Evolutionary conservation across 306 rosid species (phyloP).

Genomic region (Gillenia trifoliata): DNA sequence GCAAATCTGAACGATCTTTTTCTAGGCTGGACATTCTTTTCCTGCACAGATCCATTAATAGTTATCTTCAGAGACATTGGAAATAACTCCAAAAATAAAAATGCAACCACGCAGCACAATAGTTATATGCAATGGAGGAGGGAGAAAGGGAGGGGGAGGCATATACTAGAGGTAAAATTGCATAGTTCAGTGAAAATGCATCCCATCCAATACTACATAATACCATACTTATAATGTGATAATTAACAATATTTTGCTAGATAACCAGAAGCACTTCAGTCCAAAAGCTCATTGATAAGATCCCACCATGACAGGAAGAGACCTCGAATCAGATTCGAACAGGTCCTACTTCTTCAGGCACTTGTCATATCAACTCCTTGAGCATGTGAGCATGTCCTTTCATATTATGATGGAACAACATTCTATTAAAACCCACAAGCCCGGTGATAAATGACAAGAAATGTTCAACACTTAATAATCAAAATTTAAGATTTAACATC

Average conservation of each 20-base stretch:
- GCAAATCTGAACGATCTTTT: constrained; percentile 81
- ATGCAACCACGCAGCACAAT: not conserved
- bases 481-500: not conserved
- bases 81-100: not conserved
- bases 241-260: not conserved
- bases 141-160: too few relatives aligned
- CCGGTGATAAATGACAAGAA: not conserved
- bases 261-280: not conserved
- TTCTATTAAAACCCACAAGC: not conserved
- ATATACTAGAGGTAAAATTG: too few relatives aligned
- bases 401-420: not conserved
- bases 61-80: constrained; percentile 11
- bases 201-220: too few relatives aligned
- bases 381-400: not conserved
- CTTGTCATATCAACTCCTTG: not conserved
- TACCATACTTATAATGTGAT: not conserved
- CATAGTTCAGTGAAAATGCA: too few relatives aligned
- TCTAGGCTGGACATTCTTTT: constrained; percentile 78
- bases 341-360: not conserved
- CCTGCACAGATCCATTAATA: constrained; percentile 44
- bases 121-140: not conserved
- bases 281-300: not conserved
- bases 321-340: not conserved
- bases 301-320: not conserved
- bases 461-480: not conserved